Evolutionary conservation across 2,329 filamentous ascomycete genomes (phyloP).

Genomic region (Dichotomopilus funicola): DNA sequence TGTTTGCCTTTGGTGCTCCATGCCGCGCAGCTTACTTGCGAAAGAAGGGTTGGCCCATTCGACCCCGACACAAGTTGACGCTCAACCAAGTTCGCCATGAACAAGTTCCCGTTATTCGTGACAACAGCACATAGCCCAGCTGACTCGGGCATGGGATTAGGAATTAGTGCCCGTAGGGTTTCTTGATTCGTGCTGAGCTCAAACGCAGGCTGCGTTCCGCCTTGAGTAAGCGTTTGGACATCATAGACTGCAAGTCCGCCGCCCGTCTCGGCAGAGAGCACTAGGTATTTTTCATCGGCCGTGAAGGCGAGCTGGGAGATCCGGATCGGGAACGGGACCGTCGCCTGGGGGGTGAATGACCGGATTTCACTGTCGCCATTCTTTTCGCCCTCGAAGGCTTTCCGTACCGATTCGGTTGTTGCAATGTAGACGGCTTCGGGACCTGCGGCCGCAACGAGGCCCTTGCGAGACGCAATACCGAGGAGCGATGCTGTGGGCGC

Average conservation of each 20-base stretch:
- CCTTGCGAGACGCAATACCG: conserved; percentile 71
- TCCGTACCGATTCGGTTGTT: conserved; percentile 69
- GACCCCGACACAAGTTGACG: conserved; percentile 49
- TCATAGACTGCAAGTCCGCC: conserved; percentile 82
- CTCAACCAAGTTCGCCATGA: conserved; percentile 74
- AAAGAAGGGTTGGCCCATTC: conserved; percentile 60
- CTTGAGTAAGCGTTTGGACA: conserved; percentile 59
- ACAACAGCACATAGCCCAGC: conserved; percentile 75
- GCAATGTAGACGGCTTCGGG: conserved; percentile 73
- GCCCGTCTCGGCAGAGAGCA: conserved; percentile 74
- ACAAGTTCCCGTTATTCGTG: conserved; percentile 70
- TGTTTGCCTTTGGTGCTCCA: conserved; percentile 96
- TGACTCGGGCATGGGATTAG: conserved; percentile 71
- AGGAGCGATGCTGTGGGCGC: conserved; percentile 74
- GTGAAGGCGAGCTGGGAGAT: conserved; percentile 89
- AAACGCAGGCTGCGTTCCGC: conserved; percentile 61
- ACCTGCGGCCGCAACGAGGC: conserved; percentile 79
- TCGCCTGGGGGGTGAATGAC: conserved; percentile 65
- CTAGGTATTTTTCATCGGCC: conserved; percentile 76
- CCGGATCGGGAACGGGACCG: conserved; percentile 63
- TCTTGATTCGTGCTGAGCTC: conserved; percentile 72
- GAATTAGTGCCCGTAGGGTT: conserved; percentile 64
- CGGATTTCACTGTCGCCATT: conserved; percentile 59
- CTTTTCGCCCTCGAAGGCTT: conserved; percentile 59
- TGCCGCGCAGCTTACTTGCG: conserved; percentile 72